Conservation (phyloP, 371 early-diverging fungal species). For the Sporodiniella umbellata region DNA sequence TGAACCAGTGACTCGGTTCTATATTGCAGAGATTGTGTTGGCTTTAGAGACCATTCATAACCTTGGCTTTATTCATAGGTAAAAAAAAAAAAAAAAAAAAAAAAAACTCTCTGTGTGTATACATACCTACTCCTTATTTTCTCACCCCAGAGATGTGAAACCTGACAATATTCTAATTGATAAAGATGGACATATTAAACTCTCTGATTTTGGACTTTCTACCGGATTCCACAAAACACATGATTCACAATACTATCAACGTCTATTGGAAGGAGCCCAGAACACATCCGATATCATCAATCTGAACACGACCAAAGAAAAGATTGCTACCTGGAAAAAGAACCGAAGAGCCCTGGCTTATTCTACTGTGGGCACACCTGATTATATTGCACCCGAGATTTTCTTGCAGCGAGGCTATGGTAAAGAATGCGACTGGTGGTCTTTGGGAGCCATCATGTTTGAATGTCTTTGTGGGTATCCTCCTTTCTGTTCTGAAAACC, state of each 20-base stretch:
- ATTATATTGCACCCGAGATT: conserved; percentile 97
- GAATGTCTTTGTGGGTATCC: conserved; percentile 97
- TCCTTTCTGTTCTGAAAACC: conserved; percentile 94
- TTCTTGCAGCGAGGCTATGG: conserved; percentile 94
- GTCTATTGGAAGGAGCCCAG: conserved; percentile 62
- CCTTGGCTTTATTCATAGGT: conserved; percentile 97
- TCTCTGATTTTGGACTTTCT: conserved; percentile 97
- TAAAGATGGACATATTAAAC: conserved; percentile 84
- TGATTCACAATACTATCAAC: conserved; percentile 91
- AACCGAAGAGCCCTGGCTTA: conserved; percentile 88
- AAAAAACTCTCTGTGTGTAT: too few species aligned
- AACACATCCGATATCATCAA: conserved; percentile 70
- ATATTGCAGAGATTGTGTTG: conserved; percentile 95
- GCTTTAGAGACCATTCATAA: conserved; percentile 96
- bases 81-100: conserved; percentile 27
- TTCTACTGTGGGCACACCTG: conserved; percentile 97
- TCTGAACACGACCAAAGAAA: conserved; percentile 74
- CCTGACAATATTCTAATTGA: conserved; percentile 88
- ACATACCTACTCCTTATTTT: too few species aligned
- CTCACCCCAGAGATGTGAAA: conserved; percentile 88
- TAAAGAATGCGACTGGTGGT: conserved; percentile 99
- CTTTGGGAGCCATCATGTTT: conserved; percentile 96
- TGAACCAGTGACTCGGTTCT: conserved; percentile 96
- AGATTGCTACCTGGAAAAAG: conserved; percentile 95
- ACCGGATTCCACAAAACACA: conserved; percentile 98